Evolutionary conservation across 768 basidiomycete genomes (phyloP), one percentile per base, ranked within the genome.

Genomic region (Russula foetens): DNA sequence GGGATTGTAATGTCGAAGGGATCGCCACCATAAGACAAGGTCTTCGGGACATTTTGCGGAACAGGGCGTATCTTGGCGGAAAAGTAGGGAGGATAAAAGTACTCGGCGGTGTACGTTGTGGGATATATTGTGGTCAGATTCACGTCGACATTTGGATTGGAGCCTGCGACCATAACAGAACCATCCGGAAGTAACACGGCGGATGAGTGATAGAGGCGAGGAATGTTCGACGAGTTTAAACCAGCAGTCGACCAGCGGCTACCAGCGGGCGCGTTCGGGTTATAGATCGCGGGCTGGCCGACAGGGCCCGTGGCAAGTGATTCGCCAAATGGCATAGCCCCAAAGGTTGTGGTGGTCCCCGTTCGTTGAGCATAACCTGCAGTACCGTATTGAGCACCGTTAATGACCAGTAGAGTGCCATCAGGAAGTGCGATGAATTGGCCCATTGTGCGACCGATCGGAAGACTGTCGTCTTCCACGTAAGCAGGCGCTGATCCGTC

Each of bases 61-160:
- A 73, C 73, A 0, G 96, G 96, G 12, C 93, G 86, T 0, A 76
- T 76, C 48, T 74, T 69, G 17, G 86, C 80, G 41, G 81, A 76
- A 76, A 87, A 98, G 75, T 96, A 98, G 12, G 84, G 2, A 23
- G 54, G 54, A 46, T 56, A 56, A 12, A 56, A 56, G n/a, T 38
- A 47, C 17, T 56, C 55, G 19, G 88, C 85, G 33, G 82, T 76
- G 68, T 94, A 95, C 28, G 85, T 82, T 3, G 92, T 92, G 1
- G 87, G 85, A 76, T 78, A 92, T 43, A 76, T 45, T 9, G 81
- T 79, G 24, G 75, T 71, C 39, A 75, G 64, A 67, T 86, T 85
- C 61, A 88, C 86, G 67, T 98, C 93, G 35, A 88, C 78, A 69
- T 94, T 95, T 0, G 95, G 93, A 75, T 98, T 97, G 43, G 90